These are phyloP conservation scores for Stagonosporopsis vannaccii DNA, from an alignment of 2,329 filamentous ascomycete species.

Conservation along the genomic window DNA sequence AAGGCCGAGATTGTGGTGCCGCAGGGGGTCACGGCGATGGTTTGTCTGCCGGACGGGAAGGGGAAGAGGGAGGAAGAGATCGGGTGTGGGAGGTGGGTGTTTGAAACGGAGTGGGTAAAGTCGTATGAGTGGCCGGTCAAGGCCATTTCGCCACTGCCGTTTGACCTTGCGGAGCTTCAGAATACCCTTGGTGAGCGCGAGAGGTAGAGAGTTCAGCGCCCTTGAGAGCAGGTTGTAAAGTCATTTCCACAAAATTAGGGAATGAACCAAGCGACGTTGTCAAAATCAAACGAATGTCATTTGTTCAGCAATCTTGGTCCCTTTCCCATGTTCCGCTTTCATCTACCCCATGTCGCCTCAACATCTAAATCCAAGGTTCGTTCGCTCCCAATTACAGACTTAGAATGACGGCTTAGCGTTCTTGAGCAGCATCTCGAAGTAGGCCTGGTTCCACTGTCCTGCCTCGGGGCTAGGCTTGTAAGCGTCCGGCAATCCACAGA, in stretches of 20 bases:
- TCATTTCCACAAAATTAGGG: too few relatives aligned
- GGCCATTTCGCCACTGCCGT: conserved; percentile 1
- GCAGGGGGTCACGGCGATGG: background rate
- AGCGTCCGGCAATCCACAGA: conserved; percentile 64
- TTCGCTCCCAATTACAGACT: background rate
- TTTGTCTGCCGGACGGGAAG: background rate
- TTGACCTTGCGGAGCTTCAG: background rate
- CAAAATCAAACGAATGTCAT: conserved; percentile 4
- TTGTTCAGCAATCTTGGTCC: background rate
- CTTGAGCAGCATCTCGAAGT: conserved; percentile 49
- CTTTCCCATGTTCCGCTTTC: background rate
- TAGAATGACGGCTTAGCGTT: conserved; percentile 51
- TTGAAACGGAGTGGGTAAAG: conserved; percentile 1
- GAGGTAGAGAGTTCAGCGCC: background rate
- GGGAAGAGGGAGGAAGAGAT: background rate
- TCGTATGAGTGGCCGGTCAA: conserved; percentile 4
- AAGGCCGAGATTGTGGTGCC: conserved; percentile 2
- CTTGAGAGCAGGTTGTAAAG: too few relatives aligned
- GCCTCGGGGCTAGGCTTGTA: conserved; percentile 73
- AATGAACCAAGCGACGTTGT: too few relatives aligned
- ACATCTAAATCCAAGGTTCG: conserved; percentile 22
- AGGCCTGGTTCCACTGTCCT: conserved; percentile 69
- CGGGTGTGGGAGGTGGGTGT: background rate
- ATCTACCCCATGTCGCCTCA: too few relatives aligned
- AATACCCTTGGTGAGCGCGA: background rate